Evolutionary conservation across 2,329 filamentous ascomycete genomes (phyloP), one percentile per base, ranked within the genome.

Genomic region (Fusarium sp.): DNA sequence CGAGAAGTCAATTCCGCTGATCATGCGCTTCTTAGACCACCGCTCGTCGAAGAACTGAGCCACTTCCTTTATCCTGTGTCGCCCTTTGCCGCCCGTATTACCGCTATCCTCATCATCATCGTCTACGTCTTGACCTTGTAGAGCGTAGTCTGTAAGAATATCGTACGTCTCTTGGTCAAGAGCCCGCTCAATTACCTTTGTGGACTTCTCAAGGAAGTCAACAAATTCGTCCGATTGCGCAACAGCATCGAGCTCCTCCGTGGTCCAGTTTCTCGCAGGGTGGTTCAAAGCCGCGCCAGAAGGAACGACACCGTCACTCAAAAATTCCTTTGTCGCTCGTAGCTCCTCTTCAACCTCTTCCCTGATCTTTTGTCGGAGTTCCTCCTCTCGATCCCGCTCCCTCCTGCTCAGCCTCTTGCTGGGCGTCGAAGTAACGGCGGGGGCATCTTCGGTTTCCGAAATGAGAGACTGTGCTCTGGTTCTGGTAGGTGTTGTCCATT

Each of bases 11-110:
- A 99, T 89, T 74, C 94, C 92, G 77, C 93, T 97, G 77, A 99
- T 91, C 92, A 97, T 97, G 70, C 94, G 91, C 83, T 97, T 97
- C 84, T 97, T 97, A 76, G 93, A 97, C 92, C 95, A 97, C 77
- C 94, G 88, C 65, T 97, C 92, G 76, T 97, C 94, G 80, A 92
- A 97, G 80, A 98, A 97, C 75, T 97, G 95, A 36, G 92, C 90
- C 49, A 97, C 85, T 80, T 99, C 94, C 78, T 92, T 95, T 73
- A 97, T 88, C 69, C 91, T 87, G 71, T 92, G 85, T 40, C 91
- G 89, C 51, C 90, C 91, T 68, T 91, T 91, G 6, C 90, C 91
- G 33, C 88, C 86, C 4, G 87, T 88, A 62, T 91, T 91, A 16
- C 91, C 91, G 51, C 81, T 84, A 69, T 93, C 90, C 71, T 93